Conservation (phyloP, 116 monocot genomes). For the Cymodocea nodosa region DNA sequence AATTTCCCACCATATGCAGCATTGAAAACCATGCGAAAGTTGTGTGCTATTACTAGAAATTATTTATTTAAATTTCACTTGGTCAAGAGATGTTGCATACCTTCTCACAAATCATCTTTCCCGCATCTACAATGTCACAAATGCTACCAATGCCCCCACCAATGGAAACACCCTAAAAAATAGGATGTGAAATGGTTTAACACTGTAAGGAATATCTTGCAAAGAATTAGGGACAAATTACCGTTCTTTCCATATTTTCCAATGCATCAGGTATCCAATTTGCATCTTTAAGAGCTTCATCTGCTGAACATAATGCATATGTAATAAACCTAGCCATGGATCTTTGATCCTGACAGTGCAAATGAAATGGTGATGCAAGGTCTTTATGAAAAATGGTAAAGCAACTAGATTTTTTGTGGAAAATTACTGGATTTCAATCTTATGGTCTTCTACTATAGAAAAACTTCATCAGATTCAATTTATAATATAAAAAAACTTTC, state of each 20-base stretch:
- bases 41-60: not conserved
- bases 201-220: not conserved
- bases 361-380: not conserved
- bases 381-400: not conserved
- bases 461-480: not conserved
- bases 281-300: constrained; percentile 94
- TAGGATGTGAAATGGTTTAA: constrained; percentile 5
- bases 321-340: constrained; percentile 81
- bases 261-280: constrained; percentile 65
- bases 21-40: not conserved
- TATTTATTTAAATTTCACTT: not conserved
- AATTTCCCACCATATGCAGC: not conserved
- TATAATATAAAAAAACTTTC: too few species aligned
- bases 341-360: constrained; percentile 51
- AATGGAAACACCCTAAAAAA: constrained; percentile 78
- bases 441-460: not conserved
- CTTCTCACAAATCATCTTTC: constrained; percentile 79
- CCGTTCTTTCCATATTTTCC: constrained; percentile 76
- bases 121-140: constrained; percentile 71
- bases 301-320: constrained; percentile 80
- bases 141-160: constrained; percentile 95
- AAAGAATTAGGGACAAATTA: constrained; percentile 16
- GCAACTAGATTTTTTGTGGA: too few species aligned
- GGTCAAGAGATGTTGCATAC: constrained; percentile 20
- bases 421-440: not conserved